Evolutionary conservation across 2,329 filamentous ascomycete genomes (phyloP).

Genomic region (Pseudopithomyces maydicus): DNA sequence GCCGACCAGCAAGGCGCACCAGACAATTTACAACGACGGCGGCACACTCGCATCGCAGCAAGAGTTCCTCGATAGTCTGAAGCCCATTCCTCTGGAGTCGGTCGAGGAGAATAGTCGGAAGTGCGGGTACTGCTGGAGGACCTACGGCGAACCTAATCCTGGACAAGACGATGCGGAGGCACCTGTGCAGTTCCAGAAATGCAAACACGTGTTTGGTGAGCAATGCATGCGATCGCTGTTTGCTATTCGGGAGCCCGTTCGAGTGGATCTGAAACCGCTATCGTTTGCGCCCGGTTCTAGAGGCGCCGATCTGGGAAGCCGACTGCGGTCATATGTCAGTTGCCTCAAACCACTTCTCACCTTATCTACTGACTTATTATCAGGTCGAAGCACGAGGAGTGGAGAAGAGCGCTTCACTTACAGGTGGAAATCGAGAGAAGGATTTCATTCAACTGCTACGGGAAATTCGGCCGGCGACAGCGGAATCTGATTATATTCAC

Average conservation of each 20-base stretch:
- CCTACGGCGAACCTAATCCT: constrained; percentile 20
- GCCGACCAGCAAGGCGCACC: background rate
- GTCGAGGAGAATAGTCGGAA: constrained; percentile 13
- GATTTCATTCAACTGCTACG: constrained; percentile 5
- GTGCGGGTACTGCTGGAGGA: constrained; percentile 26
- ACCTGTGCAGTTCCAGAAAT: constrained; percentile 19
- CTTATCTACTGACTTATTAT: background rate
- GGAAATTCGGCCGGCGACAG: background rate
- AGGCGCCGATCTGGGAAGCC: constrained; percentile 10
- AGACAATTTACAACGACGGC: constrained; percentile 2
- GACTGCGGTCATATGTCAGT: constrained; percentile 8
- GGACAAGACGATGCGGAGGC: constrained; percentile 21
- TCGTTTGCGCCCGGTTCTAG: constrained; percentile 9
- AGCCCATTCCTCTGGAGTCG: constrained; percentile 8
- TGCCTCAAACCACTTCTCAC: background rate
- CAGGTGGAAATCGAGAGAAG: constrained; percentile 3
- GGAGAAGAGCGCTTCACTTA: constrained; percentile 2
- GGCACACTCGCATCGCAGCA: constrained; percentile 21
- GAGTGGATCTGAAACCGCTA: constrained; percentile 8
- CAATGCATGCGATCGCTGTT: constrained; percentile 21
- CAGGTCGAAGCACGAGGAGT: background rate
- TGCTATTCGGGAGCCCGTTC: constrained; percentile 2
- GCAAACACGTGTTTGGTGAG: constrained; percentile 23
- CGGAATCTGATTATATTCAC: background rate
- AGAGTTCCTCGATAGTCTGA: constrained; percentile 21